These are phyloP conservation scores for Penicillium arizonense DNA, from an alignment of 495 filamentous ascomycete genomes.

Conservation along the genomic window DNA sequence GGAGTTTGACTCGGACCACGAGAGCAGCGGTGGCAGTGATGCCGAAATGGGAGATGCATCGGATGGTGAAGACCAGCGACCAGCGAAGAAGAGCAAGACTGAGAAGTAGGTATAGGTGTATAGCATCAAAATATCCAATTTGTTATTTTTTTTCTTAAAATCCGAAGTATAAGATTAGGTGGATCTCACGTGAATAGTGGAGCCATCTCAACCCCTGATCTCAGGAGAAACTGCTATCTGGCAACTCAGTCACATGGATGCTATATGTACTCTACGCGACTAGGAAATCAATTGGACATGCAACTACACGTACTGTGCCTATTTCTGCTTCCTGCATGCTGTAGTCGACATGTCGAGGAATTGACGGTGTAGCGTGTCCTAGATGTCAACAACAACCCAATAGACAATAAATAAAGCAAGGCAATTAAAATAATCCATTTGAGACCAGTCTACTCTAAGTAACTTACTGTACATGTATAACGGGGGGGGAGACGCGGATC, in stretches of 20 bases:
- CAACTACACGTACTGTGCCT: background rate
- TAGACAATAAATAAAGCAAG: background rate
- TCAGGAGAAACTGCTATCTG: constrained; percentile 7
- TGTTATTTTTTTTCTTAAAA: constrained; percentile 7
- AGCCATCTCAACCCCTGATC: constrained; percentile 24
- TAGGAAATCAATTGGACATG: background rate
- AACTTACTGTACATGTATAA: too few relatives aligned
- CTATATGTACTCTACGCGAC: too few relatives aligned
- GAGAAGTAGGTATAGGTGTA: constrained; percentile 24
- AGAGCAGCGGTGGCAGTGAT: constrained; percentile 74
- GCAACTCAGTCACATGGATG: background rate
- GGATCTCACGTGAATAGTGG: constrained; percentile 20
- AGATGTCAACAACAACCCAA: background rate
- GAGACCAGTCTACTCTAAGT: background rate
- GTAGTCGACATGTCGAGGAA: constrained; percentile 9
- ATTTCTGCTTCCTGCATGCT: background rate
- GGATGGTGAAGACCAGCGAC: constrained; percentile 54
- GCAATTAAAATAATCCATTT: background rate
- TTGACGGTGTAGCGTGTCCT: background rate
- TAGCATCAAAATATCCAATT: background rate
- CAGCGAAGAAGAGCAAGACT: constrained; percentile 70
- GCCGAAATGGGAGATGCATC: constrained; percentile 60
- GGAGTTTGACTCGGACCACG: constrained; percentile 88
- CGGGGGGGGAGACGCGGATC: constrained; percentile 4
- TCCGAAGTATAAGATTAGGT: background rate